phyloP scores from a whole-genome alignment of 129 eudicot species.

The Silybum marianum region DNA sequence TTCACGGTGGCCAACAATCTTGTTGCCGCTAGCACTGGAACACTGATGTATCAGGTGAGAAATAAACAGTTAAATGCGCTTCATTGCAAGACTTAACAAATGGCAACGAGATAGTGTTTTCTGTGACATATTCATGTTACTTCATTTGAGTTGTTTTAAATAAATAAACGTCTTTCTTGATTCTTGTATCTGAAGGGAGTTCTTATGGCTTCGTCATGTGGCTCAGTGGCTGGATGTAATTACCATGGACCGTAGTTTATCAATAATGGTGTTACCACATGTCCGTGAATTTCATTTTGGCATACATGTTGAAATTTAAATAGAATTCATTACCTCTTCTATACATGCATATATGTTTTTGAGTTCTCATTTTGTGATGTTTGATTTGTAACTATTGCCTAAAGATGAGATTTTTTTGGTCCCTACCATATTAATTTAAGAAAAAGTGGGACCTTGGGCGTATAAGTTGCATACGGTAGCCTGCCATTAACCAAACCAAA shows the following conservation, averaged over 20 bases:
- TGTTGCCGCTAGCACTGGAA: slow-evolving; percentile 95
- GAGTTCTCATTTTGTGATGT: slow-evolving; percentile 10
- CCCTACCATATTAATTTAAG: neutral
- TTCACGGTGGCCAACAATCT: slow-evolving; percentile 81
- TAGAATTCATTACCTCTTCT: neutral
- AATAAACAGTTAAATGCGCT: slow-evolving; percentile 13
- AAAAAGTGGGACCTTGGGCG: neutral
- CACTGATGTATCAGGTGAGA: slow-evolving; percentile 89
- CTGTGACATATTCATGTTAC: slow-evolving; percentile 14
- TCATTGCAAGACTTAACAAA: slow-evolving; percentile 14
- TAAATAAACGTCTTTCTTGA: neutral
- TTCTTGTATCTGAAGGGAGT: slow-evolving; percentile 5
- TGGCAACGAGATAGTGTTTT: neutral
- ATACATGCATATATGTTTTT: neutral
- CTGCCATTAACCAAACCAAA: neutral
- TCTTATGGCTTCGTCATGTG: slow-evolving; percentile 11
- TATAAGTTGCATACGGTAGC: neutral
- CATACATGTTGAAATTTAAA: neutral
- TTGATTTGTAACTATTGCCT: neutral
- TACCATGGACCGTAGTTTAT: slow-evolving; percentile 8
- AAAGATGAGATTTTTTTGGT: neutral
- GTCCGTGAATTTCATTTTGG: neutral
- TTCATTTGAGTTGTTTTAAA: neutral
- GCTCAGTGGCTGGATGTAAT: slow-evolving; percentile 7
- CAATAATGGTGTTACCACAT: neutral